These are phyloP conservation scores for Selenicereus undatus DNA, from an alignment of 148 eudicot species.

Conservation along the genomic window DNA sequence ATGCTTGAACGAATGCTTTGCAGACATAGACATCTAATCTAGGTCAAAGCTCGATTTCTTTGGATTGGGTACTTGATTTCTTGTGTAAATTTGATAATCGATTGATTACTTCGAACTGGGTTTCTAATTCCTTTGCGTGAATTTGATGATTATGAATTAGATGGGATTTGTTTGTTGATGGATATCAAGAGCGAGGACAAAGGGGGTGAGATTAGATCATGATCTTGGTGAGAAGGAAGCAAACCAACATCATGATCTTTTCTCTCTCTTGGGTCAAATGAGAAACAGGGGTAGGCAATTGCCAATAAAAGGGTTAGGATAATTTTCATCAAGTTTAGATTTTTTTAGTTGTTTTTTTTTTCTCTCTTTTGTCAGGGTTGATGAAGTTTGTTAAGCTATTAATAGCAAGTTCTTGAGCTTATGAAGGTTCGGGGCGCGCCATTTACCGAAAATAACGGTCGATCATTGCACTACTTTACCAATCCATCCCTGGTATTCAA, in stretches of 20 bases:
- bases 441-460: slow-evolving; percentile 14
- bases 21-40: slow-evolving; percentile 25
- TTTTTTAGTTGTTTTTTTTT: background rate
- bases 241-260: slow-evolving; percentile 18
- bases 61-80: background rate
- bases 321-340: slow-evolving; percentile 1
- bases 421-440: background rate
- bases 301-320: background rate
- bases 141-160: slow-evolving; percentile 6
- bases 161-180: background rate
- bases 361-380: background rate
- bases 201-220: slow-evolving; percentile 16
- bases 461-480: slow-evolving; percentile 1
- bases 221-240: slow-evolving; percentile 13
- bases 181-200: background rate
- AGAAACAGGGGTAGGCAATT: background rate
- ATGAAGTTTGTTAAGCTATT: slow-evolving; percentile 14
- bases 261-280: slow-evolving; percentile 11
- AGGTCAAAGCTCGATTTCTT: background rate
- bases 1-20: slow-evolving; percentile 39
- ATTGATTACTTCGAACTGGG: background rate
- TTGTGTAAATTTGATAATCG: background rate
- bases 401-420: slow-evolving; percentile 9
- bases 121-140: background rate
- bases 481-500: background rate